Evolutionary conservation across 805 yeast genomes (phyloP).

Genomic region (Yarrowia osloensis): DNA sequence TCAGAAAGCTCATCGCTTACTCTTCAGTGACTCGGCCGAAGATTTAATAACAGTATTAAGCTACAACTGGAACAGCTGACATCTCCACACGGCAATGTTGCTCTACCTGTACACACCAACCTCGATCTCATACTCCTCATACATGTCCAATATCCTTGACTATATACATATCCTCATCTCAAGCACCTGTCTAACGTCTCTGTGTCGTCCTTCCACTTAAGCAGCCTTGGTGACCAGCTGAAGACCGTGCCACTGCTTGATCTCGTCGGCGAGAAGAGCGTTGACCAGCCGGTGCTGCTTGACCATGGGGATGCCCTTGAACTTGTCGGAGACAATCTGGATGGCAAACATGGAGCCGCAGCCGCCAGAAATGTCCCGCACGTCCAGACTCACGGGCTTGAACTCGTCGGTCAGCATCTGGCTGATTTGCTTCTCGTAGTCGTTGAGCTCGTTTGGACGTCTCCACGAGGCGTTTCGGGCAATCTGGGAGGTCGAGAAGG

Average conservation of each 20-base stretch:
- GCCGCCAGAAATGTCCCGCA: constrained; percentile 87
- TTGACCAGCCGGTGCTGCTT: constrained; percentile 93
- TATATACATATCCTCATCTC: constrained; percentile 21
- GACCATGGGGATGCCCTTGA: constrained; percentile 79
- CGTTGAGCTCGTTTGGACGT: constrained; percentile 47
- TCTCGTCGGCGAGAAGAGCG: constrained; percentile 76
- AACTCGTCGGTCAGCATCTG: constrained; percentile 57
- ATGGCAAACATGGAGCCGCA: constrained; percentile 99
- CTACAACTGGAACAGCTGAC: no score
- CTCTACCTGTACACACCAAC: no score
- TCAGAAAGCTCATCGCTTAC: no score
- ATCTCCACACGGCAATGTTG: no score
- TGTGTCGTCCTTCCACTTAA: neutral
- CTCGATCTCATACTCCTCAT: no score
- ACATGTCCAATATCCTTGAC: neutral
- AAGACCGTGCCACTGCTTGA: constrained; percentile 90
- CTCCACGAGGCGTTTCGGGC: constrained; percentile 28
- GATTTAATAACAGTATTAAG: no score
- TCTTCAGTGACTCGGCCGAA: no score
- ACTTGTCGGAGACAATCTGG: constrained; percentile 65
- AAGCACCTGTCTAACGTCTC: neutral
- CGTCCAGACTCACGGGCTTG: constrained; percentile 62
- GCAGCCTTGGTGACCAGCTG: constrained; percentile 73
- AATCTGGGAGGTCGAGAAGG: constrained; percentile 13
- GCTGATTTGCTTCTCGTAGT: constrained; percentile 65